Base-by-base conservation (phyloP, 192 early-diverging fungal species). In the Geranomyces variabilis region DNA sequence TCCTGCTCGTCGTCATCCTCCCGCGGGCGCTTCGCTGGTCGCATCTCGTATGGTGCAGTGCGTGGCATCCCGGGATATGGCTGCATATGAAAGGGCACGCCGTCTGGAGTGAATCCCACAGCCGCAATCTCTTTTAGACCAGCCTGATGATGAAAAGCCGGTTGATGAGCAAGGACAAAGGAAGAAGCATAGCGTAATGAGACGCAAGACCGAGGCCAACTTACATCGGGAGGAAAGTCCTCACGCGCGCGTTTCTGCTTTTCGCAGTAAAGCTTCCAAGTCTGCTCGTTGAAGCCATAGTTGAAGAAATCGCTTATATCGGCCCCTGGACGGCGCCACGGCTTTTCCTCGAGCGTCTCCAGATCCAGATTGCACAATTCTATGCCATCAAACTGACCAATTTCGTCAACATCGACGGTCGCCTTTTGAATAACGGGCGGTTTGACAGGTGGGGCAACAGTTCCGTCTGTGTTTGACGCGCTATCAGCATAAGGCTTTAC, bases 251-350 rank as follows among this genome's bases (percentile, higher is more conserved):
- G 84, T 77, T 92, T 93, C 83, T 99, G 96, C 81, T 95, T 96
- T n/a, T 85, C 80, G 71, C 91, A 93, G 79, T 98, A 99, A 10
- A 90, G 83, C 71, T 92, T 88, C 97, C 97, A 99, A 26, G 91
- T 92, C n/a, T 83, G 78, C 78, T 99, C 96, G 77, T 92, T 96
- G 75, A 99, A 97, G 1, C 97, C 97, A 84, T 94, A 99, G 84
- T 99, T 99, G 82, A 99, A 99, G 81, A 97, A 99, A 76, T 99
- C 97, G 1, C 96, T 97, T 41, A 97, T 87, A 71, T 99, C 97
- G 2, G 96, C 94, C 55, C 91, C 92, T 56, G 79, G 80, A 43
- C 77, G 92, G 63, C 94, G 80, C 96, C 97, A 99, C 53, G 95
- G 94, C 73, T 99, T 99, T 64, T 99, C 97, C 44, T 98, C 95